These are phyloP conservation scores for Centaurea solstitialis DNA, from an alignment of 129 eudicot species.

Conservation along the genomic window DNA sequence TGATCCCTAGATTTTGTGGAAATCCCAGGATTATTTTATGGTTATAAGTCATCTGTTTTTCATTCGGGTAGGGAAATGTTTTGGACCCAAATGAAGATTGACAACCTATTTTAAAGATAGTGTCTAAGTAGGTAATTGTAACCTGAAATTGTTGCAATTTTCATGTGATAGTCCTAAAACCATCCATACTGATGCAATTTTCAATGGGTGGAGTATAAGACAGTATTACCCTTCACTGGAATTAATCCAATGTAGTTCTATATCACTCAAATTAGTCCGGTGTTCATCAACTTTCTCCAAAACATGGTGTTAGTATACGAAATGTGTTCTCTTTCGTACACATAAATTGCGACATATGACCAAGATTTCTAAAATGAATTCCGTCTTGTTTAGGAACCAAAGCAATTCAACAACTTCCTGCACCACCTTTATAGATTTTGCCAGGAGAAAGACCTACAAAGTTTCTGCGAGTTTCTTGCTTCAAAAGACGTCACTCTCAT, in stretches of 20 bases:
- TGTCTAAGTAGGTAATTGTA: neutral
- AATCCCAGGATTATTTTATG: neutral
- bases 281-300: neutral
- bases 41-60: neutral
- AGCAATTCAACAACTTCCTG: conserved; percentile 86
- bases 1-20: neutral
- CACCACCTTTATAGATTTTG: conserved; percentile 59
- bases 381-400: conserved; percentile 62
- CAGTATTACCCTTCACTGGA: neutral
- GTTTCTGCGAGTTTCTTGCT: conserved; percentile 60
- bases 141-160: neutral
- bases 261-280: no score
- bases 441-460: conserved; percentile 52
- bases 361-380: neutral
- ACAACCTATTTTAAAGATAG: neutral
- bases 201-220: neutral
- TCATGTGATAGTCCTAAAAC: neutral
- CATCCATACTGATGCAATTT: neutral
- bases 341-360: neutral
- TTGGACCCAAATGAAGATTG: neutral
- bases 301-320: neutral
- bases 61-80: neutral
- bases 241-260: no score
- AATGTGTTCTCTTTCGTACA: neutral
- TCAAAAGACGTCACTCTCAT: conserved; percentile 58